Evolutionary conservation across 75 land plant species (phyloP), one percentile per base, ranked within the genome.

Genomic region (Pseudotsuga menziesii): DNA sequence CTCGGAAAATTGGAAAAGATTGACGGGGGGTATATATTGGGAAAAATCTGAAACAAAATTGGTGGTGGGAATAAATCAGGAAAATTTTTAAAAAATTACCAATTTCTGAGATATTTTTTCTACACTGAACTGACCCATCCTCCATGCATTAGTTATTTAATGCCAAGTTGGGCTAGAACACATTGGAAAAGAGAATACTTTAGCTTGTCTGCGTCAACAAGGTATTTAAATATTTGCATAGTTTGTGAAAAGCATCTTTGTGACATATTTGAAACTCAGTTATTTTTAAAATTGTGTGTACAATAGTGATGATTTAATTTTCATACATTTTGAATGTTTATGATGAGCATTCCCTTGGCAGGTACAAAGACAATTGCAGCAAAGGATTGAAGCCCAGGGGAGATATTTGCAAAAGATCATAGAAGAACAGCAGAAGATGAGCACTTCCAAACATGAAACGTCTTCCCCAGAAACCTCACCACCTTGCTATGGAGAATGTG

Each of bases 361-460:
- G 90, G 88, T 88, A 15, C 90, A 88, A 76, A 77, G 88, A 35
- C 89, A 86, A 61, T 67, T 88, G 23, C 88, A 88, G 77, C 56
- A 82, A 23, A 59, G 88, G 35, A 88, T 86, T 75, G 90, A 88
- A 70, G 88, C 90, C 20, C 90, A 88, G 74, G 88, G 88, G 14
- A 83, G 81, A 61, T 83, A 83, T 57, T 79, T 88, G 56, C 86
- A 88, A 55, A 88, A 88, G 76, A 88, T 88, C 63, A 83, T 86
- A 58, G 90, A 88, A n/a, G 89, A 86, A 57, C 89, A 88, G 59
- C 78, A 88, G 69, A 82, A 79, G 41, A 80, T 79, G 20, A 61
- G 82, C 54, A 48, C 54, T 48, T 52, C 72, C 52, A 69, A 69
- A 69, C n/a, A 19, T 69, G 48, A 69, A 39, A 41, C 72, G 13